Evolutionary conservation across 805 yeast genomes (phyloP), one percentile per base, ranked within the genome.

Genomic region (Torulaspora indica): DNA sequence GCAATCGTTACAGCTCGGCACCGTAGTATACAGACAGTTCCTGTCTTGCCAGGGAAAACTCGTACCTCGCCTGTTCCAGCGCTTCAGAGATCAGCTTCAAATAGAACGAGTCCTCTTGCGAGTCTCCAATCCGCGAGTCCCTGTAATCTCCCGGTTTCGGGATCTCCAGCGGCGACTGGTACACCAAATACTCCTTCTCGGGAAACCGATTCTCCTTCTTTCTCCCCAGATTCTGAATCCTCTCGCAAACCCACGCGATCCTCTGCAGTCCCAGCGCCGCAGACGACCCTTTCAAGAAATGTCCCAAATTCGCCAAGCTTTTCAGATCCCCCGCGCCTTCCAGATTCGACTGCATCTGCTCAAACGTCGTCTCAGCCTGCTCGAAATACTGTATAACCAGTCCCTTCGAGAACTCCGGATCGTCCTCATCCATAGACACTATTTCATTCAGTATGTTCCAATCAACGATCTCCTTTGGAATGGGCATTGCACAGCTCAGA

Each of bases 381-480:
- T 87, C 95, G 46, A 84, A 86, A 64, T 86, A 91, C 25, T 95
- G 89, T 48, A 77, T 77, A 43, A 91, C 82, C 45, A 93, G 72
- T 29, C 84, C 75, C 55, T 79, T 72, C 27, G 91, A 82, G 70
- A 93, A 93, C 6, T 88, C 96, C 47, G 90, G 93, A 60, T 85
- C 95, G 57, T 91, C 98, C 59, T 91, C 96, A 66, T 93, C 98
- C 97, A 93, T 90, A 42, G 86, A 81, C 40, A 90, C 76, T 46
- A 93, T 74, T 69, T 93, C 98, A 45, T 82, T 79, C 61, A 93
- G 83, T 23, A 89, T 91, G 34, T 77, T 70, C 96, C 96, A 88
- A 63, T 89, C 90, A 48, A 93, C 82, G 51, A 86, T 71, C 32
- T 86, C 95, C 8, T 79, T 45, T 62, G 54, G 64, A 23, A 60